Base-by-base conservation (phyloP, 495 filamentous ascomycete genomes). In the Hypoxylon cercidicola region DNA sequence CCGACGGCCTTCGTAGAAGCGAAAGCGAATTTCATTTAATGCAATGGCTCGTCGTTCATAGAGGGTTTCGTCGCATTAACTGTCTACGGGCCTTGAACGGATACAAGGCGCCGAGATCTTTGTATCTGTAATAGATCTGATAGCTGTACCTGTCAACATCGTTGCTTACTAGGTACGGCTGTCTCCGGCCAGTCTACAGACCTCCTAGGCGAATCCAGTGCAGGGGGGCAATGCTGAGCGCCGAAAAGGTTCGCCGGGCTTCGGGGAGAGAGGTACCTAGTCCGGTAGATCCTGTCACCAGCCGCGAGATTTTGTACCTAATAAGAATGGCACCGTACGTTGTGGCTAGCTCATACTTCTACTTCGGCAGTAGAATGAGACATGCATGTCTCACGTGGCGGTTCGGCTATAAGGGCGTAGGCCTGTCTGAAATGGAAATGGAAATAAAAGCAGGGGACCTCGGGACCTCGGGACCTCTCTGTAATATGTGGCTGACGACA, bases 311-410 rank as follows among this genome's bases (percentile, higher is more conserved):
- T 46, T 19, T 13, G 49, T 25, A 48, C n/a, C 25, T 21, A 28
- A 55, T 50, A 50, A 48, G 43, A 25, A 52, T 16, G 49, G 23
- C 55, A n/a, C 59, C 47, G 54, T 48, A 40, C 16, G 54, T 58
- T 58, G 47, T 49, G 45, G 65, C 45, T 60, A 60, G 65, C 25
- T 45, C 30, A 10, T 11, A 32, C 10, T 40, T 45, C 13, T 21
- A 5, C 40, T 41, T 56, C 60, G 65, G 60, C 60, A 60, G 21
- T 68, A 60, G 55, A 54, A 41, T 57, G 44, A 68, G 59, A 68
- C 60, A 68, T 49, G 46, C 64, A 64, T 64, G 44, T 64, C 55
- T 68, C 65, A 48, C 65, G 60, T 64, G 65, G 65, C 55, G 60
- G 60, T 55, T 64, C 65, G 50, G 65, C 55, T 64, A 23, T 55